phyloP scores from a whole-genome alignment of 495 filamentous ascomycete species.

The Glutinoglossum americanum region DNA sequence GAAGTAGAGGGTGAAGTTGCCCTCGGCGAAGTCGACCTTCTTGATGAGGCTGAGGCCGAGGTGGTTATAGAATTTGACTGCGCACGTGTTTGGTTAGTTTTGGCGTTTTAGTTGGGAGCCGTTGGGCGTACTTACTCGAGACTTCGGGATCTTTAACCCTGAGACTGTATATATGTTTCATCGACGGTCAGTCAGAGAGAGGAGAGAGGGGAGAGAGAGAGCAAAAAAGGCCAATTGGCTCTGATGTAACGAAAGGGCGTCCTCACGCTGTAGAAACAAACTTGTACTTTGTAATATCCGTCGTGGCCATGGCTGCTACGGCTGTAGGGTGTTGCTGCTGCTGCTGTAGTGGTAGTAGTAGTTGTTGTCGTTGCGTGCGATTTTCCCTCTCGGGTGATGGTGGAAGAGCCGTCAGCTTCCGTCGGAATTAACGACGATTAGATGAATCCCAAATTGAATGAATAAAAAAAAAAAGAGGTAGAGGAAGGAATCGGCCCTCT shows the following conservation, averaged over 20 bases:
- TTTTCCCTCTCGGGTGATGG: too few species aligned
- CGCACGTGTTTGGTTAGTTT: not conserved
- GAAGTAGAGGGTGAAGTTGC: conserved; percentile 82
- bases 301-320: conserved; percentile 35
- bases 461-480: too few species aligned
- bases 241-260: not conserved
- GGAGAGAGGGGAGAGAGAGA: too few species aligned
- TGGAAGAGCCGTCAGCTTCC: too few species aligned
- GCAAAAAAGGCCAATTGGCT: too few species aligned
- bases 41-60: conserved; percentile 73
- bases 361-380: too few species aligned
- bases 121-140: conserved; percentile 31
- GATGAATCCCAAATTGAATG: too few species aligned
- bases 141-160: conserved; percentile 84
- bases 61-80: conserved; percentile 84
- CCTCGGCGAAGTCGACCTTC: conserved; percentile 49
- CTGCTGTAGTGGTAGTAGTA: not conserved
- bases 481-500: too few species aligned
- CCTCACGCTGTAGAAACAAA: conserved; percentile 62
- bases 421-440: too few species aligned
- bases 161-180: conserved; percentile 32
- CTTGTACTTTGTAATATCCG: conserved; percentile 65
- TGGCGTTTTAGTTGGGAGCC: not conserved
- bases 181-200: too few species aligned
- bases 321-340: conserved; percentile 14